phyloP scores from a whole-genome alignment of 768 basidiomycete species.

The Amyloporia xantha region DNA sequence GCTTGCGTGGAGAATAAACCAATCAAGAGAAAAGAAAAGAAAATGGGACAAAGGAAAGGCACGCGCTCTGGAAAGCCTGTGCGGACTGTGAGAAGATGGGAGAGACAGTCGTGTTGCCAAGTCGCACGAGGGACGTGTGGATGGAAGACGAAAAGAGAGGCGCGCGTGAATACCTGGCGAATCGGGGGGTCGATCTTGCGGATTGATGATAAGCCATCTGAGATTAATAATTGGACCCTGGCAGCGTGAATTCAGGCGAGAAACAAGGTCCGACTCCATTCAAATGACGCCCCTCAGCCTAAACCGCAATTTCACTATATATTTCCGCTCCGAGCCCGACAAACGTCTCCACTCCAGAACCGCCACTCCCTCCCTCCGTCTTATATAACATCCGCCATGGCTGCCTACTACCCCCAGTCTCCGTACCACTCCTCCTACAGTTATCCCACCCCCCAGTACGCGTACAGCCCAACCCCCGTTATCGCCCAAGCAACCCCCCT shows the following conservation, averaged over 20 bases:
- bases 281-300: slow-evolving; percentile 1
- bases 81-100: too few species aligned
- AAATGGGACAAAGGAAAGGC: too few species aligned
- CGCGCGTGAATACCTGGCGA: too few species aligned
- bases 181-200: too few species aligned
- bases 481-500: background rate
- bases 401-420: slow-evolving; percentile 4
- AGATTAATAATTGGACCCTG: too few species aligned
- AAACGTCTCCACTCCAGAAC: background rate
- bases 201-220: background rate
- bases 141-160: too few species aligned
- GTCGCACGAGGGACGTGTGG: too few species aligned
- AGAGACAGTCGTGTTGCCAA: too few species aligned
- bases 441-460: background rate
- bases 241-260: too few species aligned
- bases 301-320: background rate
- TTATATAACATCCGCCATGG: slow-evolving; percentile 4
- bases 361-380: slow-evolving; percentile 2
- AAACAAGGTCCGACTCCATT: background rate
- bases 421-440: slow-evolving; percentile 4
- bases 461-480: background rate
- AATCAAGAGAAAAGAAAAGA: too few species aligned
- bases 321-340: background rate
- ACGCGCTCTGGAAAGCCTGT: too few species aligned
- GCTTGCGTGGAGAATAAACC: too few species aligned